Evolutionary conservation across 164 flowering plant genomes (phyloP), one percentile per base, ranked within the genome.

Genomic region (Santalum album): DNA sequence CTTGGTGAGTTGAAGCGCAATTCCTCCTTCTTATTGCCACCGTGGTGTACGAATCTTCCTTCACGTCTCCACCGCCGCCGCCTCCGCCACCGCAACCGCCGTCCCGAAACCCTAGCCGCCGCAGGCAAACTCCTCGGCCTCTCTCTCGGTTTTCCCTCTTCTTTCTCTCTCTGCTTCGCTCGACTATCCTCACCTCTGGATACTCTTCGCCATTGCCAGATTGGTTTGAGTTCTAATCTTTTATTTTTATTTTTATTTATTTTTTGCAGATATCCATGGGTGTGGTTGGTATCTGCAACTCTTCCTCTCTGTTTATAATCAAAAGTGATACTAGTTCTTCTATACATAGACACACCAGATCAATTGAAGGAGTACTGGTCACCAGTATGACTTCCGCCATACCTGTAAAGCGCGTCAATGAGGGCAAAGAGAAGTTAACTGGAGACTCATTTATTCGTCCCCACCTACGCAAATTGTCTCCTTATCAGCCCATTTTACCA

Each of bases 401-500:
- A 17, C 71, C 84, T 17, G 65, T 60, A 11, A 58, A 68, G 25
- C 57, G 61, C 15, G 72, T 66, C 40, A 57, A 47, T n/a, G 75
- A 62, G 18, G 53, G 44, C 14, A 66, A 69, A 21, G 62, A 69
- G 36, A 53, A 43, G 49, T 25, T 81, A 65, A 71, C 79, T 4
- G 98, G 95, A 2, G 94, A 78, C 57, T 75, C 87, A 1, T 92
- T 92, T 57, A 84, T 92, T 57, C 84, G 98, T 12, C 68, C 80
- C 43, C 98, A 92, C 70, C 74, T 92, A 53, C 76, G 73, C 63
- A 72, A 79, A 22, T 72, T 92, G 74, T 75, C 87, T 38, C 91
- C 98, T 62, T 92, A 92, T 69, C 96, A 92, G 47, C 82, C 98
- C 29, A 92, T 92, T 69, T 68, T 92, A 54, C 98, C 98, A 38